These are phyloP conservation scores for Amylocystis lapponica DNA, from an alignment of 768 basidiomycete genomes.

Conservation along the genomic window DNA sequence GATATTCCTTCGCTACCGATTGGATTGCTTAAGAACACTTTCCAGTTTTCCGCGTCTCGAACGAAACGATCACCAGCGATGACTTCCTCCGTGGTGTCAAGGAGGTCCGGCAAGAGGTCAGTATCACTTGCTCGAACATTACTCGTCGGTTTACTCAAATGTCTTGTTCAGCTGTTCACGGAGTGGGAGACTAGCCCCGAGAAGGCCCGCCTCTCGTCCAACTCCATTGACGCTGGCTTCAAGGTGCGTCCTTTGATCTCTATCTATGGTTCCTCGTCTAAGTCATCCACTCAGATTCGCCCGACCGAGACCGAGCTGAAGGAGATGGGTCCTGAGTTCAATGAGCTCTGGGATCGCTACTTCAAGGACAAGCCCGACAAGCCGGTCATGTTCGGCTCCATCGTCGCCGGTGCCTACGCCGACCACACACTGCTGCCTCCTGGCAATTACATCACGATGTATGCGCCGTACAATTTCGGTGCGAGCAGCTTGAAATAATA, in stretches of 20 bases:
- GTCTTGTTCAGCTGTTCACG: slow-evolving; percentile 37
- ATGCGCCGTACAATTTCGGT: slow-evolving; percentile 6
- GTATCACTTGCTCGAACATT: not conserved
- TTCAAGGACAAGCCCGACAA: slow-evolving; percentile 81
- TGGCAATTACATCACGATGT: slow-evolving; percentile 68
- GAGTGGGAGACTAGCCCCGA: slow-evolving; percentile 66
- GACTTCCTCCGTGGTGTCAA: slow-evolving; percentile 68
- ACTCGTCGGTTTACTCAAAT: not conserved
- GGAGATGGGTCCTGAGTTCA: slow-evolving; percentile 77
- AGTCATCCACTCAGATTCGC: slow-evolving; percentile 43
- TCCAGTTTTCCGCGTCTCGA: slow-evolving; percentile 59
- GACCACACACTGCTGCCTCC: slow-evolving; percentile 67
- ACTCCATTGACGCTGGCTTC: slow-evolving; percentile 72
- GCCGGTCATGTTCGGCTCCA: slow-evolving; percentile 71
- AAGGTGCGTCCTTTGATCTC: slow-evolving; percentile 34
- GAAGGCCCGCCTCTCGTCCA: slow-evolving; percentile 63
- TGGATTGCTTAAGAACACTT: not conserved
- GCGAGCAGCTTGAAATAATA: not conserved
- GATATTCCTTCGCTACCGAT: not conserved
- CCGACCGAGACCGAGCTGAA: slow-evolving; percentile 65
- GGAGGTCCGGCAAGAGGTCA: slow-evolving; percentile 49
- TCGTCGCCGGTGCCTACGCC: slow-evolving; percentile 65
- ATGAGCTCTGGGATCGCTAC: slow-evolving; percentile 59
- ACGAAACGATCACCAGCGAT: slow-evolving; percentile 56
- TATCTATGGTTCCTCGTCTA: not conserved